Base-by-base conservation (phyloP, 371 early-diverging fungal genomes). In the Apophysomyces trapeziformis region DNA sequence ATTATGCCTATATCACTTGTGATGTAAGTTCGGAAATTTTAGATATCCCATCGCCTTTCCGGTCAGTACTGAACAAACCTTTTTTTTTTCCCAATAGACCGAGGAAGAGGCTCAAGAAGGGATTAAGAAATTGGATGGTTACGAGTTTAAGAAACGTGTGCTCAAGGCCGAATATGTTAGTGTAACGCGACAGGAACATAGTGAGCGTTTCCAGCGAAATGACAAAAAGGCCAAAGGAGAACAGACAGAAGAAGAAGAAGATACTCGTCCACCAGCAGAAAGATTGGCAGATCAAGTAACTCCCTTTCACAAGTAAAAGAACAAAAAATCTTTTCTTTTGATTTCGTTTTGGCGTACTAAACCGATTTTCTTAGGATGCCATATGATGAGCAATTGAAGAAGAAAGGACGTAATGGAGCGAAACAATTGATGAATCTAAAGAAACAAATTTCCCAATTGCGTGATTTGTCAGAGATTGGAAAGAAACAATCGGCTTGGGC, bases 271-370 rank as follows among this genome's bases (percentile, higher is more conserved):
- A 11, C 87, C 87, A 16, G 72, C 78, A 38, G 90, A 93, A 72
- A 76, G 73, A 37, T 73, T 93, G 35, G 84, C 86, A 9, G 90
- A 90, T 74, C 91, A 92, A 79, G 88, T 90, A 13, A 90, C 91
- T 4, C 91, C 92, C 35, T 68, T 90, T 38, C 83, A 87, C 81
- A 79, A 75, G 86, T 87, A 66, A 14, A 47, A 58, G 12, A 78
- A 73, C 65, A 63, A 38, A 46, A 32, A 26, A 26, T 2, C 32
- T 26, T 26, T 26, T 26, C 3, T 3, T 21, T 26, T 26, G 32
- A 26, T 26, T 26, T 26, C 32, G 32, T 26, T 26, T 26, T 26
- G 3, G 32, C 32, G 32, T 26, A 26, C 32, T 26, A 26, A 26
- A 2, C 32, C 32, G 32, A 65, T 6, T 5, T 9, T 38, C 8